Percentiles rank a stretch among this genome's conserved stretches.
Evolutionary conservation across 805 yeast species (phyloP).

Genomic region (Candida anglica): DNA sequence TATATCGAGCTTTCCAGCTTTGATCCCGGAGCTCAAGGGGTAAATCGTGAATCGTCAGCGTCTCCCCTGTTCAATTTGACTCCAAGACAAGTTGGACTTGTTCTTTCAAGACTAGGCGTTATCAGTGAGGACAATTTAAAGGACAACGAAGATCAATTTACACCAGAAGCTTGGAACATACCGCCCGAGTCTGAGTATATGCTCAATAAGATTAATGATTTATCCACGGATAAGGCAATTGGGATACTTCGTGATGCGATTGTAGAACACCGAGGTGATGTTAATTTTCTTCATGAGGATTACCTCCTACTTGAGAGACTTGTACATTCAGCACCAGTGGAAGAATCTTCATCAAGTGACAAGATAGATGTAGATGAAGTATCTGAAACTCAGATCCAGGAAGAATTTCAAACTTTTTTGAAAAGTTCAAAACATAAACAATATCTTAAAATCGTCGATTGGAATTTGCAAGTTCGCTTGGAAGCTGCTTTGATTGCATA

Average conservation of each 20-base stretch:
- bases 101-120: constrained; percentile 19
- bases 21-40: constrained; percentile 1
- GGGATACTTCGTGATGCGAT: constrained; percentile 30
- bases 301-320: constrained; percentile 27
- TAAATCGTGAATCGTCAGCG: background rate
- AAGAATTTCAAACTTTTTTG: background rate
- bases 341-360: background rate
- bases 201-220: constrained; percentile 23
- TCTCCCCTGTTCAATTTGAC: background rate
- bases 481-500: constrained; percentile 36
- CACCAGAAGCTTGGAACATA: constrained; percentile 8
- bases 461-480: constrained; percentile 30
- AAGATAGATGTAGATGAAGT: background rate
- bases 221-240: constrained; percentile 21
- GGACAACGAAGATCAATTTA: constrained; percentile 1
- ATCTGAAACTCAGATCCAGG: background rate
- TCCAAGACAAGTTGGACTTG: constrained; percentile 8
- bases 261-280: constrained; percentile 30
- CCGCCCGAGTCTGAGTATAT: constrained; percentile 16
- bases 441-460: constrained; percentile 23
- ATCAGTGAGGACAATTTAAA: constrained; percentile 17
- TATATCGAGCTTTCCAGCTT: constrained; percentile 14
- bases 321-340: constrained; percentile 13
- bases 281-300: constrained; percentile 33
- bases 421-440: constrained; percentile 13